Evolutionary conservation across 805 yeast species (phyloP), one percentile per base, ranked within the genome.

Genomic region (Wickerhamomyces chambardii): DNA sequence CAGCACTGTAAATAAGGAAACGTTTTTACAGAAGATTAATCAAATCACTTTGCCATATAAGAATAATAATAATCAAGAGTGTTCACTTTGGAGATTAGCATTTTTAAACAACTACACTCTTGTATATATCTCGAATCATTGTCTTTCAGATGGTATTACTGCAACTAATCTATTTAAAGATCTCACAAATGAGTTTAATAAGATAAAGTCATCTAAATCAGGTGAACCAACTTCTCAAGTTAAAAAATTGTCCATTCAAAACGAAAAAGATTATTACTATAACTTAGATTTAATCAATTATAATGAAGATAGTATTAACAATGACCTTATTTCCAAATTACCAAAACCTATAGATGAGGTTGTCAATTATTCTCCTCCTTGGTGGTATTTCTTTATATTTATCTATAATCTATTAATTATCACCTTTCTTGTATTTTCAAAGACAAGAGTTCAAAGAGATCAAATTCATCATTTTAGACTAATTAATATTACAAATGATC

Each of bases 91-190:
- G 48, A 46, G 36, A 31, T 17, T 48, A 10, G 44, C 37, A 1
- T 24, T 39, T 15, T 26, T 48, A 15, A 42, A 46, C 22, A 41
- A 38, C 14, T 3, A 32, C 11, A 48, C 53, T 1, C 6, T 48
- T 15, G 42, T 31, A 1, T 40, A 35, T 30, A 19, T 48, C n/a
- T 37, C 46, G 10, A 47, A 45, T 30, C 53, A 48, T 30, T 40
- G 40, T 30, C 29, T 47, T 10, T 36, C 50, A 9, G 53, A 48
- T 32, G 53, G 50, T 10, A 33, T 38, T 2, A 31, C 40, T 27
- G 48, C 40, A 4, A 44, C 37, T 30, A 27, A 38, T 31, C 33
- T 47, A 11, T 17, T 41, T 15, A 36, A 37, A 17, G 46, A 43
- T 28, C 26, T 48, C 11, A 32, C 33, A 15, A 12, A n/a, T 3